Base-by-base conservation (phyloP, 805 yeast species). In the Candida loeiensis region DNA sequence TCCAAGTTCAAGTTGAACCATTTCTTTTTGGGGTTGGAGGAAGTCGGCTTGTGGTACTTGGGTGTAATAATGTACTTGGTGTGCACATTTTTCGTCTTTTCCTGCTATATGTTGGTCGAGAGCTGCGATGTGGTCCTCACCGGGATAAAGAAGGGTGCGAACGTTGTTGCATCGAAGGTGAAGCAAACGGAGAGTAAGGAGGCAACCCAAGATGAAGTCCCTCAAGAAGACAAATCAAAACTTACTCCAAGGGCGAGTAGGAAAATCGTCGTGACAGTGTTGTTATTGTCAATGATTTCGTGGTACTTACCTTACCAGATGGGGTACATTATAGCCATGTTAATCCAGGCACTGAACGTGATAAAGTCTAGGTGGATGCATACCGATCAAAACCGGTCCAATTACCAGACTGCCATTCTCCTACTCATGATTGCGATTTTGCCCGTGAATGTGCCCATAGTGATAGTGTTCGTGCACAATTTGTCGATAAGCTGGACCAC, bases 391-490 rank as follows among this genome's bases (percentile, higher is more conserved):
- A 19, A 66, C 49, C 60, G 74, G 43, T 62, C 65, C 47, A 82
- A 85, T 49, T 86, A 74, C 58, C 79, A 82, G 45, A 43, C 77
- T n/a, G 73, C 90, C 1, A 45, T 86, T 2, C 56, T 85, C 20
- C 60, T 86, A 54, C 50, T 88, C 40, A 76, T 88, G 82, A 45
- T 85, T 7, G 84, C 95, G 84, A 71, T 86, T 7, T 60, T 86
- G 4, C 95, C 95, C 0, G 78, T 88, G 15, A 84, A 84, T 51
- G 66, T 81, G 1, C 96, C 96, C 0, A 79, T 85, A 1, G 56
- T 89, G 20, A 67, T 88, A 43, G 96, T 89, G 1, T 88, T 89
- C 69, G 64, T 85, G 24, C 95, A 86, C 53, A 85, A 89, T 53
- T 67, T 88, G 43, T 73, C 84, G 1, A 72, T 87, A 14, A 77